Evolutionary conservation across 2,329 filamentous ascomycete species (phyloP), one percentile per base, ranked within the genome.

Genomic region (Chaetomium olivaceum): DNA sequence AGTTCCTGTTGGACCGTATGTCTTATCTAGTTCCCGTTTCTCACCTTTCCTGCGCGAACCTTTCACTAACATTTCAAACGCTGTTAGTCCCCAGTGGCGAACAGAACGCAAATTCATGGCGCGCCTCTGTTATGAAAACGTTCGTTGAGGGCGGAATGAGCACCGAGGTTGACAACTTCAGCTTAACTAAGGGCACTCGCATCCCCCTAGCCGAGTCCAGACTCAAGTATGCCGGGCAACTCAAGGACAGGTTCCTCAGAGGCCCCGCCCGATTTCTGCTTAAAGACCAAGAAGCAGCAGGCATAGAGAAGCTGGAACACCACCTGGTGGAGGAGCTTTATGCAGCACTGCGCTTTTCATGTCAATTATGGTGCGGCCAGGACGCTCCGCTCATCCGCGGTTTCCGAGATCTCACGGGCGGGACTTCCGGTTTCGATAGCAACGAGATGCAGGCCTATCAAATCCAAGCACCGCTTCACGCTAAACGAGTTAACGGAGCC

Each of bases 201-300:
- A 7, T 19, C 2, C 61, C 33, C 3, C 33, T 69, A 1, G 58
- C 61, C 56, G 64, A 70, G 6, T 57, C 62, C 9, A 54, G 69
- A 7, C 50, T 62, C 3, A 58, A 19, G 36, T 64, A 64, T 43
- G 66, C 65, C 0, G 39, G 29, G 9, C 62, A 58, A 27, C 62
- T 70, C 2, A 68, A 68, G 11, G 67, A 69, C 29, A 60, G 46
- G n/a, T 70, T 70, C 48, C 62, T 70, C 23, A 55, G 64, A 33
- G 59, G 69, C 0, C 60, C 64, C 2, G 67, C 67, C 14, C 64
- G 69, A 4, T 70, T 68, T 14, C 29, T 70, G 3, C 61, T 70
- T 4, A 36, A 58, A 3, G 62, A 69, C 23, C 64, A 65, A 21
- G 67, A 68, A 25, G 19, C 62, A 1, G 27, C 33, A 0, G 67